phyloP scores from a whole-genome alignment of 2,329 filamentous ascomycete genomes.

The Venturia nashicola region DNA sequence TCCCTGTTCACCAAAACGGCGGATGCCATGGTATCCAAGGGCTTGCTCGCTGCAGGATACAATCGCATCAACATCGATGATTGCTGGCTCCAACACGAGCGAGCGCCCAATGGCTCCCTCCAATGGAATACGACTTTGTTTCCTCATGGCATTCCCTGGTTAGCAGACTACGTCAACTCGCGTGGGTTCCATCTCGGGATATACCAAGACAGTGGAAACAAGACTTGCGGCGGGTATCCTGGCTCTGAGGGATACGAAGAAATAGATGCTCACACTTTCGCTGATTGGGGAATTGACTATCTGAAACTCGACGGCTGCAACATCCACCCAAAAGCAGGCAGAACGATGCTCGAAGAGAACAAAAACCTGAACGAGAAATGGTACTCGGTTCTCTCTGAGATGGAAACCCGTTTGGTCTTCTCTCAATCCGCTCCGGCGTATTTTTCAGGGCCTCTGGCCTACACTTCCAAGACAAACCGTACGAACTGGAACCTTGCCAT shows the following conservation, averaged over 20 bases:
- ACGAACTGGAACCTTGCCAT: constrained; percentile 36
- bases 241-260: constrained; percentile 31
- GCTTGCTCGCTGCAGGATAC: constrained; percentile 35
- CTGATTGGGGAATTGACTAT: constrained; percentile 34
- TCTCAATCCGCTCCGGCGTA: constrained; percentile 36
- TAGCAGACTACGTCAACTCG: constrained; percentile 25
- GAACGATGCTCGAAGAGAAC: constrained; percentile 38
- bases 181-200: constrained; percentile 42
- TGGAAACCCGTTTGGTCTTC: constrained; percentile 40
- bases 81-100: constrained; percentile 35
- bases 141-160: constrained; percentile 9
- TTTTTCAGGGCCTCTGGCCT: constrained; percentile 22
- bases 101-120: constrained; percentile 29
- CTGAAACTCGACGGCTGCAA: constrained; percentile 44
- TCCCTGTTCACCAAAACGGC: constrained; percentile 36
- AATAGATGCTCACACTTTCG: constrained; percentile 39
- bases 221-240: constrained; percentile 40
- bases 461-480: constrained; percentile 20
- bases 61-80: constrained; percentile 41
- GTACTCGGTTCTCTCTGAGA: constrained; percentile 32
- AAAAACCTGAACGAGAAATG: constrained; percentile 34
- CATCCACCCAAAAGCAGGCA: constrained; percentile 34
- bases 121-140: constrained; percentile 20
- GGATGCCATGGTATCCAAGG: constrained; percentile 30
- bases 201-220: constrained; percentile 37